Conservation (phyloP, 805 yeast genomes). For the Wickerhamomyces ciferrii region DNA sequence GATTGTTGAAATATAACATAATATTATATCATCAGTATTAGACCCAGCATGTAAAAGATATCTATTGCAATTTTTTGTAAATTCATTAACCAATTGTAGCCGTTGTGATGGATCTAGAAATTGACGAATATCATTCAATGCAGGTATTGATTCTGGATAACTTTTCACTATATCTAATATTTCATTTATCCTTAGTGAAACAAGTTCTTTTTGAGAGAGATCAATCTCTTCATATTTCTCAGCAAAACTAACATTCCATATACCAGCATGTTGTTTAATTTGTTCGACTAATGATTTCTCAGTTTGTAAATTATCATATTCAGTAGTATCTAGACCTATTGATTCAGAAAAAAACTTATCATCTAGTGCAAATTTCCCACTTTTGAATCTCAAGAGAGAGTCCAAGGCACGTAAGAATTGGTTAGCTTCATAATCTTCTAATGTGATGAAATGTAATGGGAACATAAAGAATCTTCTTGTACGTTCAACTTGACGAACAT, state of each 20-base stretch:
- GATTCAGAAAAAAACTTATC: constrained; percentile 12
- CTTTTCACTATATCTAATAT: constrained; percentile 50
- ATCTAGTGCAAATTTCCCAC: background rate
- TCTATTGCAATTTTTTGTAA: constrained; percentile 37
- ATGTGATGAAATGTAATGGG: constrained; percentile 11
- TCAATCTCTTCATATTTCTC: constrained; percentile 5
- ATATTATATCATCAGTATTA: constrained; percentile 67
- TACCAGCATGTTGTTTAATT: constrained; percentile 4
- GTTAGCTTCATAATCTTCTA: background rate
- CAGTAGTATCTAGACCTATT: constrained; percentile 15
- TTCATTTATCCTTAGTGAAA: constrained; percentile 46
- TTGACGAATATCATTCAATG: constrained; percentile 51
- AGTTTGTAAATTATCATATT: constrained; percentile 5
- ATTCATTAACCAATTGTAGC: constrained; percentile 42
- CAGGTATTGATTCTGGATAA: constrained; percentile 47
- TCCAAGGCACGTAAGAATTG: background rate
- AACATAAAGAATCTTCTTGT: constrained; percentile 16
- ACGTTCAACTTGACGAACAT: constrained; percentile 5
- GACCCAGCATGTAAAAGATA: constrained; percentile 74
- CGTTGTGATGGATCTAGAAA: constrained; percentile 51
- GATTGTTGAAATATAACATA: constrained; percentile 66
- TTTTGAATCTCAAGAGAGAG: background rate
- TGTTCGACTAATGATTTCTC: constrained; percentile 4
- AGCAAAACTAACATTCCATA: constrained; percentile 16
- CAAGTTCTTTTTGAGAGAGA: constrained; percentile 7